Base-by-base conservation (phyloP, 2,329 filamentous ascomycete species). In the Conoideocrella luteorostrata region DNA sequence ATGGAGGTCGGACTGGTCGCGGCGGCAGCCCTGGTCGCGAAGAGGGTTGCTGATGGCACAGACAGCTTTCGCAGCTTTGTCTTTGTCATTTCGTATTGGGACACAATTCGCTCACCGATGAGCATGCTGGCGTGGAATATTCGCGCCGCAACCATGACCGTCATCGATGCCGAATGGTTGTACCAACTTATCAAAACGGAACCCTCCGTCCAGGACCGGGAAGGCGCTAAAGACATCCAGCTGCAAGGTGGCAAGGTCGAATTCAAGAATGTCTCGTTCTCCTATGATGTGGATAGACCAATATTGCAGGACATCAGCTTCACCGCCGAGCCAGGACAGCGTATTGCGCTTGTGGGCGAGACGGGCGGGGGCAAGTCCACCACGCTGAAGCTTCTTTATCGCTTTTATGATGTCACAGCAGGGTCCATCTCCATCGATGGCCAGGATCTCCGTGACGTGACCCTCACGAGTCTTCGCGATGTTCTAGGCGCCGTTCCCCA, bases 81-180 rank as follows among this genome's bases (percentile, higher is more conserved):
- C 4, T 80, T 80, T 15, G 61, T 87, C 21, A 66, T 83, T 13
- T 72, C 76, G 26, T 86, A 85, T 59, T 87, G 82, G 82, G 61
- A 64, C 6, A 52, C 54, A 12, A 49, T 54, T 60, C 71, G 58
- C 48, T 77, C 48, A 40, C 64, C 64, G 1, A 51, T 69, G 55
- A 55, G 56, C 50, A 63, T 55, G 18, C 56, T 65, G 4, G 56
- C 55, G 7, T 52, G 52, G 38, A 54, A 56, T 6, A 56, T 61
- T 10, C 50, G 52, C 3, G 47, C 47, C 6, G 45, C 61, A 17
- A 49, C 56, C 24, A 50, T 52, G 0, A 72, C 77, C 38, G 62
- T 87, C 21, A 75, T 86, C 29, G 78, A 86, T 52, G 79, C 82
- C 0, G 82, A 87, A 53, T 71, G 78, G 4, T 64, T 84, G 5